These are phyloP conservation scores for Dichomitus squalens DNA, from an alignment of 1,284 basidiomycete genomes.

Conservation along the genomic window DNA sequence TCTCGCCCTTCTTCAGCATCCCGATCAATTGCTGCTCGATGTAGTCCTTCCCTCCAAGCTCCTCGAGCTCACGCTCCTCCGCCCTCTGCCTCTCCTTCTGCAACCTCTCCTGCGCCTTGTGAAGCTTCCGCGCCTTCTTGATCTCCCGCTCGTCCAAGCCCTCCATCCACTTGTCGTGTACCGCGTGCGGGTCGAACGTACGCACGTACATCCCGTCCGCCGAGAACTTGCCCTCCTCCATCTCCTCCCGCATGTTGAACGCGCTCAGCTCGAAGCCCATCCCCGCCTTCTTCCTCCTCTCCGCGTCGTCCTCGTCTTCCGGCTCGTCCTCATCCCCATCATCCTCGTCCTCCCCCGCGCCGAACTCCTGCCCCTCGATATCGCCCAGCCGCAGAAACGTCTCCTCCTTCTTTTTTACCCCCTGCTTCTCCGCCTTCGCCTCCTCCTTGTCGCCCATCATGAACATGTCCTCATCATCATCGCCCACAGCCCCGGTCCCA, in stretches of 20 bases:
- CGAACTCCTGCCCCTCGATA: conserved; percentile 94
- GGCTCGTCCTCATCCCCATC: conserved; percentile 58
- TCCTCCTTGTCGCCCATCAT: conserved; percentile 63
- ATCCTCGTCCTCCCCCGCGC: conserved; percentile 54
- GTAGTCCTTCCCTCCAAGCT: conserved; percentile 66
- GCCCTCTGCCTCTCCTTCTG: conserved; percentile 72
- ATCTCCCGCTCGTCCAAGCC: conserved; percentile 87
- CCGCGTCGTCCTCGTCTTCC: conserved; percentile 80
- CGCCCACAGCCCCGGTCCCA: conserved; percentile 43
- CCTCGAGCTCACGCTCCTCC: conserved; percentile 70
- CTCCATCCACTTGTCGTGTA: conserved; percentile 96
- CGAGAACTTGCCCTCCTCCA: conserved; percentile 96
- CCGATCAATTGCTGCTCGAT: conserved; percentile 72
- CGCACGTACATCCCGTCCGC: conserved; percentile 90
- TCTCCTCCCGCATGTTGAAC: conserved; percentile 99
- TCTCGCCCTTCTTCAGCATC: conserved; percentile 87
- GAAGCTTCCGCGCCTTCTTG: conserved; percentile 75
- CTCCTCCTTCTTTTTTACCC: conserved; percentile 63
- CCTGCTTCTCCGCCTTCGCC: conserved; percentile 45
- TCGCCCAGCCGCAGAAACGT: conserved; percentile 87
- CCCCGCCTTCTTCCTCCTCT: conserved; percentile 74
- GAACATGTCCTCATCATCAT: conserved; percentile 92
- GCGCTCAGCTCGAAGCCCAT: conserved; percentile 94
- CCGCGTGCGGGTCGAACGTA: conserved; percentile 87
- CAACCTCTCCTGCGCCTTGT: conserved; percentile 67